Evolutionary conservation across 2,329 filamentous ascomycete species (phyloP), one percentile per base, ranked within the genome.

Genomic region (Fusarium stilboides): DNA sequence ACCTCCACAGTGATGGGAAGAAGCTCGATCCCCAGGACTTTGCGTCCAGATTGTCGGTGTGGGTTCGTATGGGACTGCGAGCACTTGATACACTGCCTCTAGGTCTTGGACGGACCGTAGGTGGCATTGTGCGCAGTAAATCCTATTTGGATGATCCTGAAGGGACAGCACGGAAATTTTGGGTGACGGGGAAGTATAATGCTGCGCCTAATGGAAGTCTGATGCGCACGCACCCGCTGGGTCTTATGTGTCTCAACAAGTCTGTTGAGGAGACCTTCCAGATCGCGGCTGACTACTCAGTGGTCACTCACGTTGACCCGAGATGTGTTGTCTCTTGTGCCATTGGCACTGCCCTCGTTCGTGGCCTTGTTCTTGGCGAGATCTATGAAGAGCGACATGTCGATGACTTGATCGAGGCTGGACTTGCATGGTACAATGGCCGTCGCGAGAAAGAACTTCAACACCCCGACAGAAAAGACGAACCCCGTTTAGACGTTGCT

Each of bases 141-240:
- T 73, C 76, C 3, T 87, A 81, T 56, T 74, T 82, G 0, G 69
- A 75, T 1, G 74, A 83, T 37, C 84, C 85, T 0, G 74, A 78
- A 17, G 76, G 55, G 0, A 78, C 75, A 7, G 83, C 85, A 3
- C 76, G 79, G 4, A 69, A 74, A 13, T 73, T 77, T 17, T 87
- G 85, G 85, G 71, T 79, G 17, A 78, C 78, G 5, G 75, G 77
- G 2, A 76, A 76, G 0, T 78, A 78, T 45, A 72, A 79, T 5
- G 77, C 78, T 6, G 85, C 85, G 1, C 82, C 85, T 0, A 87
- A 87, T 54, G 85, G 85, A 3, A 85, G 82, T 43, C 68, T 87
- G 14, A 87, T 87, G 85, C 73, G 85, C 10, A 87, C 84, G 10
- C 84, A 87, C 57, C 82, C 83, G 1, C 74, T 87, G 15, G 85